Conservation (phyloP, 2,329 filamentous ascomycete species). For the Pseudopyricularia javanii region DNA sequence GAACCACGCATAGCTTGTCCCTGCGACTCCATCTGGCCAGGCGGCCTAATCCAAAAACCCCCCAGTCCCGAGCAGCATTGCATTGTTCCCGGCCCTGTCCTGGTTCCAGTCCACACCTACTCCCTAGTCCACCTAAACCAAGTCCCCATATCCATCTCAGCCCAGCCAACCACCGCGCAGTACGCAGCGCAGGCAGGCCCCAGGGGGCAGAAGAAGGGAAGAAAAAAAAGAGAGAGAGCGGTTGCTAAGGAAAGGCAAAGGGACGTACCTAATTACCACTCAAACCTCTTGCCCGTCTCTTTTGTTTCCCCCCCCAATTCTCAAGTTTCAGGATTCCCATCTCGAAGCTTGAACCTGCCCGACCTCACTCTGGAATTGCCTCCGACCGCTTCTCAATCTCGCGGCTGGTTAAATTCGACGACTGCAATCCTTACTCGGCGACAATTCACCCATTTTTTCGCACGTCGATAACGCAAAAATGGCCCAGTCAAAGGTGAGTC, state of each 20-base stretch:
- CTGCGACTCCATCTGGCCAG: neutral
- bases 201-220: too few species aligned
- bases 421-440: neutral
- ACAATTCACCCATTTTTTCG: neutral
- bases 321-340: neutral
- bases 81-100: neutral
- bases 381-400: neutral
- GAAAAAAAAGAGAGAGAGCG: neutral
- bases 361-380: neutral
- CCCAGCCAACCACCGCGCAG: neutral
- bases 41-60: neutral
- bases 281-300: neutral
- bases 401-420: neutral
- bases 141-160: neutral
- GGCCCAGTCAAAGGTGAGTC: slow-evolving; percentile 2
- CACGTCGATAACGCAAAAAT: neutral
- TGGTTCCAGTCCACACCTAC: too few species aligned
- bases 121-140: too few species aligned
- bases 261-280: neutral
- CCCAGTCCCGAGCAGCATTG: neutral
- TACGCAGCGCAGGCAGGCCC: neutral
- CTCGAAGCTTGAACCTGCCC: neutral
- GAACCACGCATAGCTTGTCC: neutral
- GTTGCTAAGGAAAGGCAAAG: neutral
- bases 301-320: neutral